Evolutionary conservation across 202 grass and related monocot genomes (phyloP).

Genomic region (Schoenoplectus triqueter): DNA sequence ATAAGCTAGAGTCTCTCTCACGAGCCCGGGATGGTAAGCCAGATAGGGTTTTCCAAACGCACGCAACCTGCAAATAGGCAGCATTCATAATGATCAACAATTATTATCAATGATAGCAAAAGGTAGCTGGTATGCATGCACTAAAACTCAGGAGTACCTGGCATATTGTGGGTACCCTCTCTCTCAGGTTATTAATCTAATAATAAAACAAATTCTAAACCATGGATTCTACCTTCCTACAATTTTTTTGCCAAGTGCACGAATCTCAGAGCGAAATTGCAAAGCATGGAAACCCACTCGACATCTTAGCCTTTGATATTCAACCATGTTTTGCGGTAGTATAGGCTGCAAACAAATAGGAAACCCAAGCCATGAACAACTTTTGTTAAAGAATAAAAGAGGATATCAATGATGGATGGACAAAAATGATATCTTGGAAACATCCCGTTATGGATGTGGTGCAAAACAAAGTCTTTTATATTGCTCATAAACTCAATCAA

Average conservation of each 20-base stretch:
- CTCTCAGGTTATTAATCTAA: not conserved
- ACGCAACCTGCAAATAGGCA: slow-evolving; percentile 55
- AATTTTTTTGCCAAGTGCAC: slow-evolving; percentile 73
- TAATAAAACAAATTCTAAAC: not conserved
- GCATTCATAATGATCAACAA: not conserved
- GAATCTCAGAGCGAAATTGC: slow-evolving; percentile 89
- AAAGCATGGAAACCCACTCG: slow-evolving; percentile 92
- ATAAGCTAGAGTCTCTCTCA: slow-evolving; percentile 96
- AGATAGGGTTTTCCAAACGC: slow-evolving; percentile 81
- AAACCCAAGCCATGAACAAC: not conserved
- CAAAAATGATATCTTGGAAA: not conserved
- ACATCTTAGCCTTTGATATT: slow-evolving; percentile 95
- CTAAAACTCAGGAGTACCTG: not conserved
- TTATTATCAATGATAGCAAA: not conserved
- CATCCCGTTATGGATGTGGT: not conserved
- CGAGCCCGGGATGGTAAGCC: slow-evolving; percentile 79
- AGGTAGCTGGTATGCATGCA: slow-evolving; percentile 8
- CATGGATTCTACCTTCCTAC: slow-evolving; percentile 60
- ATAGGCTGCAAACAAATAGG: slow-evolving; percentile 59
- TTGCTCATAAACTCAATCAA: not conserved
- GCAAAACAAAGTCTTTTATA: not conserved
- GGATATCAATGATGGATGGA: slow-evolving; percentile 30
- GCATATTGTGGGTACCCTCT: not conserved
- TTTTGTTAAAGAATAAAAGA: slow-evolving; percentile 37
- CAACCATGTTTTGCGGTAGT: slow-evolving; percentile 69